phyloP scores from a whole-genome alignment of 352 stramenopile genomes.

The Hyaloperonospora arabidopsidis region DNA sequence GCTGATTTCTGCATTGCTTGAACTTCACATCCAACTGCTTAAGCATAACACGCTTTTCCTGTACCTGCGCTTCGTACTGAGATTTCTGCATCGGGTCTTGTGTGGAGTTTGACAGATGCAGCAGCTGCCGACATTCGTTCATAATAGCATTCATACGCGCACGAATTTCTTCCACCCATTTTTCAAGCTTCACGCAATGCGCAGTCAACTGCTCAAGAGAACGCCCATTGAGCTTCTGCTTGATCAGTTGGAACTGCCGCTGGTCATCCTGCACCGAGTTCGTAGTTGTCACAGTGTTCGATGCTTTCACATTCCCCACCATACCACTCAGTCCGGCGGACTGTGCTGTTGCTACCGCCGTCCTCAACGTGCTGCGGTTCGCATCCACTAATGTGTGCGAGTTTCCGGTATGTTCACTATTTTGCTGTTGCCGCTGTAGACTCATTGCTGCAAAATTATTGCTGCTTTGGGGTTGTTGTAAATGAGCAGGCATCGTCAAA shows the following conservation, averaged over 20 bases:
- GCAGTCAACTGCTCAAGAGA: conserved; percentile 65
- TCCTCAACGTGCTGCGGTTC: conserved; percentile 22
- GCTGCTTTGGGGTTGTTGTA: conserved; percentile 25
- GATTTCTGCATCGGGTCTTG: conserved; percentile 52
- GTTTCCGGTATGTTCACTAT: conserved; percentile 10
- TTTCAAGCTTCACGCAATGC: conserved; percentile 78
- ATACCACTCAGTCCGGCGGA: conserved; percentile 10
- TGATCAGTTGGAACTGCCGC: conserved; percentile 59
- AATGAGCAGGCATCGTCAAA: conserved; percentile 25
- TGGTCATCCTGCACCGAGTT: conserved; percentile 64
- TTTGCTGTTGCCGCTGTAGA: conserved; percentile 25
- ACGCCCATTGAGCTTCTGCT: conserved; percentile 59
- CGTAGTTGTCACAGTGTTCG: conserved; percentile 24
- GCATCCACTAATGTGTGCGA: conserved; percentile 1
- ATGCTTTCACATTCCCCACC: conserved; percentile 15
- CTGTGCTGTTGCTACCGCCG: conserved; percentile 15
- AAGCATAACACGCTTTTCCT: conserved; percentile 57
- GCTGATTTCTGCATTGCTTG: conserved; percentile 69
- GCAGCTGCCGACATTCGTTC: conserved; percentile 72
- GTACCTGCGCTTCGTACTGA: conserved; percentile 62
- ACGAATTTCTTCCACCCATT: conserved; percentile 70
- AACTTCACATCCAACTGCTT: conserved; percentile 77
- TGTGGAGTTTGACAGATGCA: conserved; percentile 68
- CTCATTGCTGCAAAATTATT: conserved; percentile 9
- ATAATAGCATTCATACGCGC: conserved; percentile 75